Percentiles rank a stretch among this genome's conserved stretches.
Evolutionary conservation across 768 basidiomycete genomes (phyloP).

Genomic region (Boletellus emodensis): DNA sequence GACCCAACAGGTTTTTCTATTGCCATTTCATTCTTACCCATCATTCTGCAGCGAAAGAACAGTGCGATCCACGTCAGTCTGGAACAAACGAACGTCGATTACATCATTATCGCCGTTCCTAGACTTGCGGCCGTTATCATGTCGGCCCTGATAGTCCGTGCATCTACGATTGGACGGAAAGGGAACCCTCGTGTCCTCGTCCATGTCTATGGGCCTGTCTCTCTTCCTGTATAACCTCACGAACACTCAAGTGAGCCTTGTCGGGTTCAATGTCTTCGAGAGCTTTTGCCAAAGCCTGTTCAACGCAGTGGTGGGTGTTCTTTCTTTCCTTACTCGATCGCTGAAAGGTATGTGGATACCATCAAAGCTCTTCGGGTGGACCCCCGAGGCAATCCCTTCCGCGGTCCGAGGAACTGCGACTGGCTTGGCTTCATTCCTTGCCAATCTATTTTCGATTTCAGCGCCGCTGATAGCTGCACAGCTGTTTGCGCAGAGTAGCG

Average conservation of each 20-base stretch:
- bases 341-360: too few relatives aligned
- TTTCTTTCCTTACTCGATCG: too few relatives aligned
- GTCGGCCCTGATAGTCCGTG: conserved; percentile 9
- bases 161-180: conserved; percentile 12
- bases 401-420: conserved; percentile 14
- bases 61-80: too few relatives aligned
- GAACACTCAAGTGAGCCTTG: conserved; percentile 7
- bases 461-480: conserved; percentile 1
- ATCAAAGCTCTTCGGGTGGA: conserved; percentile 14
- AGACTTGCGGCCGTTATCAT: conserved; percentile 3
- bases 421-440: conserved; percentile 4
- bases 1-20: conserved; percentile 1
- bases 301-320: conserved; percentile 1
- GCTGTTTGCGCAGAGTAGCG: conserved; percentile 2
- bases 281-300: conserved; percentile 13
- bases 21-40: conserved; percentile 1
- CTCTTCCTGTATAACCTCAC: conserved; percentile 8
- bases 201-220: conserved; percentile 1
- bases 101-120: conserved; percentile 7
- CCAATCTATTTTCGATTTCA: conserved; percentile 1
- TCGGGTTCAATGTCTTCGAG: conserved; percentile 9
- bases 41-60: conserved; percentile 10
- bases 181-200: conserved; percentile 15
- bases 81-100: conserved; percentile 9
- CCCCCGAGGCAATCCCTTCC: conserved; percentile 13